Conservation (phyloP, 2,329 filamentous ascomycete species). For the Cryoendolithus antarcticus region DNA sequence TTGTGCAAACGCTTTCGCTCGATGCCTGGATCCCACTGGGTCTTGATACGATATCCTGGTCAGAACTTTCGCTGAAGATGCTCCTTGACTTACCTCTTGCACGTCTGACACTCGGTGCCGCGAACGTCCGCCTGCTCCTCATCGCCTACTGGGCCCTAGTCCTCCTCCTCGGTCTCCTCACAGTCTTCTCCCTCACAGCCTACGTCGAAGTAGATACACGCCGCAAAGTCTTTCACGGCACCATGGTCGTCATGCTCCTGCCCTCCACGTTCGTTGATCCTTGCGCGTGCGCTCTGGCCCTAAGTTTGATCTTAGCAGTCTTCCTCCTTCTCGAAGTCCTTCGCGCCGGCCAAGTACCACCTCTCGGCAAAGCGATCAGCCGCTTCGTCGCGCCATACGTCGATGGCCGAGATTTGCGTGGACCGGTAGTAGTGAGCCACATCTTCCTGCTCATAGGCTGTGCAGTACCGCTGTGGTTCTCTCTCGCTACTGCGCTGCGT, state of each 20-base stretch:
- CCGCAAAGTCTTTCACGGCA: constrained; percentile 94
- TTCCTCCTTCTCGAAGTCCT: constrained; percentile 85
- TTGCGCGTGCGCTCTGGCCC: constrained; percentile 64
- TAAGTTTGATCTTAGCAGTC: constrained; percentile 66
- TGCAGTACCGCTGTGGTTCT: constrained; percentile 86
- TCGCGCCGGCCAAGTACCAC: constrained; percentile 80
- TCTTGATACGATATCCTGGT: background rate
- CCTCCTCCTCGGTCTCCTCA: constrained; percentile 56
- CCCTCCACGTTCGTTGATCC: constrained; percentile 81
- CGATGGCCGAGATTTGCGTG: constrained; percentile 82
- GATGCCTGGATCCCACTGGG: constrained; percentile 68
- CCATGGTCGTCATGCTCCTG: constrained; percentile 93
- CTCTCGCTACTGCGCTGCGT: constrained; percentile 57
- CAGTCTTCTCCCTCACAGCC: constrained; percentile 68
- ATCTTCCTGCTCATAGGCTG: constrained; percentile 94
- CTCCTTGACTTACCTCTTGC: constrained; percentile 50
- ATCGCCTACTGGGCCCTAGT: constrained; percentile 61
- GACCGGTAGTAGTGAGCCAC: constrained; percentile 88
- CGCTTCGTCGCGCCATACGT: constrained; percentile 86
- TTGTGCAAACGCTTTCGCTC: constrained; percentile 55
- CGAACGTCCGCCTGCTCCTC: constrained; percentile 70
- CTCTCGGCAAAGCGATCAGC: constrained; percentile 73
- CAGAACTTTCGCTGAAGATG: constrained; percentile 7
- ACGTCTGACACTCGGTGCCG: constrained; percentile 53
- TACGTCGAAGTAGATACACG: constrained; percentile 88